Conservation (phyloP, 1,139 yeast species). For the Kurtzmaniella natalensis region DNA sequence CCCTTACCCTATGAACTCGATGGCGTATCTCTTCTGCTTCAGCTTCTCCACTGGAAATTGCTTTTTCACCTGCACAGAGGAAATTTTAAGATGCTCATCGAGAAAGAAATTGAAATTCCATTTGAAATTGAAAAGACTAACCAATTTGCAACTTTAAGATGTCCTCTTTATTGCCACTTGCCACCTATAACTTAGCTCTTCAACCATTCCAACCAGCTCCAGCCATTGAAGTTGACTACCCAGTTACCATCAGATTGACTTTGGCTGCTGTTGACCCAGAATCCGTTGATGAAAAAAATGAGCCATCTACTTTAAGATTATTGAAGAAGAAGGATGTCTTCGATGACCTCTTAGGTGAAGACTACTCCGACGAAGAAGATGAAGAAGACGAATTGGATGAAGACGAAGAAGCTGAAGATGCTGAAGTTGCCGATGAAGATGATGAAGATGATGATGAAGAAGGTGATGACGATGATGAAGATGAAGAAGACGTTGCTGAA, state of each 20-base stretch:
- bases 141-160: constrained; percentile 35
- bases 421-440: constrained; percentile 17
- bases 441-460: constrained; percentile 40
- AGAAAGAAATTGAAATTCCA: neutral
- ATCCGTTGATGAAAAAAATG: constrained; percentile 70
- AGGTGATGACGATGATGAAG: constrained; percentile 58
- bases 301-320: constrained; percentile 85
- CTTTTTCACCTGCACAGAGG: constrained; percentile 3
- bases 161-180: constrained; percentile 74
- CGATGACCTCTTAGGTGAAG: constrained; percentile 42
- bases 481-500: constrained; percentile 62
- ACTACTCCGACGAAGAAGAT: constrained; percentile 41
- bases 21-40: too few species aligned
- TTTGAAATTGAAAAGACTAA: constrained; percentile 4
- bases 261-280: constrained; percentile 95
- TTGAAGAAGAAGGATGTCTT: constrained; percentile 66
- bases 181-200: constrained; percentile 80
- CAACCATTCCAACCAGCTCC: constrained; percentile 84
- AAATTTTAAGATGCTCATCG: constrained; percentile 2
- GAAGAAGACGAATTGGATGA: constrained; percentile 51
- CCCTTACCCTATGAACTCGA: too few species aligned
- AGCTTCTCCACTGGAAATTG: too few species aligned
- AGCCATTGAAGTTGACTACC: constrained; percentile 81
- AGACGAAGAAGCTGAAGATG: constrained; percentile 39
- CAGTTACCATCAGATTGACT: constrained; percentile 85